Conservation (phyloP, 352 stramenopile species). For the Halophytophthora batemanensis region DNA sequence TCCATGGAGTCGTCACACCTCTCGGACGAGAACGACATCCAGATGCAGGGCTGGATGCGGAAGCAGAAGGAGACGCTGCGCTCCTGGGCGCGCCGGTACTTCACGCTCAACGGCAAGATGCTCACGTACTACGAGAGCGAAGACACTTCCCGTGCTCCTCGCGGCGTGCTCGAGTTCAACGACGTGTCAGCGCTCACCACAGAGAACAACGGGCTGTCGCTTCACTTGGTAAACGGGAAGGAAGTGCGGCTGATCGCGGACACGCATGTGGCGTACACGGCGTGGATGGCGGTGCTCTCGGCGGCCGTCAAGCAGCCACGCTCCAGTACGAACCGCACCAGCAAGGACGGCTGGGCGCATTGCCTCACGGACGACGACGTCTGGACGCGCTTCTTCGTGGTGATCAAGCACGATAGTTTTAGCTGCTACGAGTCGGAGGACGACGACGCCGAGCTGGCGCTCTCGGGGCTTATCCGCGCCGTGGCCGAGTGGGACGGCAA, state of each 20-base stretch:
- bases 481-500: slow-evolving; percentile 77
- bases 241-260: slow-evolving; percentile 76
- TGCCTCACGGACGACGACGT: slow-evolving; percentile 74
- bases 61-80: slow-evolving; percentile 81
- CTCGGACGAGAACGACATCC: slow-evolving; percentile 68
- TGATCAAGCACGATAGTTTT: slow-evolving; percentile 76
- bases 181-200: slow-evolving; percentile 69
- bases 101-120: slow-evolving; percentile 65
- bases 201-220: slow-evolving; percentile 71
- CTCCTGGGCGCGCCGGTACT: slow-evolving; percentile 67
- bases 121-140: slow-evolving; percentile 84
- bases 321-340: slow-evolving; percentile 45
- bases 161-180: slow-evolving; percentile 65
- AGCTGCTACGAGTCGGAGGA: slow-evolving; percentile 77
- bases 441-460: slow-evolving; percentile 58
- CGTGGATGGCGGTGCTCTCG: slow-evolving; percentile 72
- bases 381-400: slow-evolving; percentile 70
- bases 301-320: slow-evolving; percentile 57
- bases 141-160: slow-evolving; percentile 53
- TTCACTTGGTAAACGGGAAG: slow-evolving; percentile 63
- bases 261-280: slow-evolving; percentile 74
- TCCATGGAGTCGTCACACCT: slow-evolving; percentile 39
- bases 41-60: slow-evolving; percentile 83
- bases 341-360: slow-evolving; percentile 71
- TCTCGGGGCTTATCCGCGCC: slow-evolving; percentile 63